Base-by-base conservation (phyloP, 805 yeast species). In the Novakomyces olei region DNA sequence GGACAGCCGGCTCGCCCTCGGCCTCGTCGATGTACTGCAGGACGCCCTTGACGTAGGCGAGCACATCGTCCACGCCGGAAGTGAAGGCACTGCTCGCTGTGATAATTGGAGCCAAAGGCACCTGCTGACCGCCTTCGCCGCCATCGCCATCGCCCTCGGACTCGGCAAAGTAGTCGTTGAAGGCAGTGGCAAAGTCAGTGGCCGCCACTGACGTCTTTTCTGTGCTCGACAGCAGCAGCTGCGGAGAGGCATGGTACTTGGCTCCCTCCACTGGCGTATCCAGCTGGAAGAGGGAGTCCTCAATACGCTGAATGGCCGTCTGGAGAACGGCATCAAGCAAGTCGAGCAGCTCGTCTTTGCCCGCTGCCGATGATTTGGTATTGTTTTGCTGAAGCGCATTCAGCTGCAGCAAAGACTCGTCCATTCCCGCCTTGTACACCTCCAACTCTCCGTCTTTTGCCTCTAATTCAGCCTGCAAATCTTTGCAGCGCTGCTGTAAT, bases 181-280 rank as follows among this genome's bases (percentile, higher is more conserved):
- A 79, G 5, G 72, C 67, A 17, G 71, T 66, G 4, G 92, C 76
- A 50, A 81, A 78, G 26, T 74, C 83, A 4, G 83, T 77, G 0
- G 83, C 80, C 10, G 66, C 56, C 26, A 69, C 65, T 0, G 79
- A 66, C 14, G 74, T 63, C 40, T 71, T 65, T 46, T 81, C 93
- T 39, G 72, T 57, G 26, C 77, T 56, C 0, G 85, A 71, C 23
- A 72, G 55, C 15, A 74, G 51, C 43, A 67, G 72, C 40, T 66
- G 71, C 2, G 85, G 77, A 0, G 85, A 66, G 2, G 88, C 62
- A 47, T 70, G 71, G 41, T 70, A 68, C 47, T 76, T 77, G 35
- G 88, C 88, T 3, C 80, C 78, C 50, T 75, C 79, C 67, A 74
- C 67, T 19, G 88, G 78, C 4, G 83, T 72, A 35, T 69, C 72